phyloP scores from a whole-genome alignment of 441 rosid species.

The Syzygium malaccense region DNA sequence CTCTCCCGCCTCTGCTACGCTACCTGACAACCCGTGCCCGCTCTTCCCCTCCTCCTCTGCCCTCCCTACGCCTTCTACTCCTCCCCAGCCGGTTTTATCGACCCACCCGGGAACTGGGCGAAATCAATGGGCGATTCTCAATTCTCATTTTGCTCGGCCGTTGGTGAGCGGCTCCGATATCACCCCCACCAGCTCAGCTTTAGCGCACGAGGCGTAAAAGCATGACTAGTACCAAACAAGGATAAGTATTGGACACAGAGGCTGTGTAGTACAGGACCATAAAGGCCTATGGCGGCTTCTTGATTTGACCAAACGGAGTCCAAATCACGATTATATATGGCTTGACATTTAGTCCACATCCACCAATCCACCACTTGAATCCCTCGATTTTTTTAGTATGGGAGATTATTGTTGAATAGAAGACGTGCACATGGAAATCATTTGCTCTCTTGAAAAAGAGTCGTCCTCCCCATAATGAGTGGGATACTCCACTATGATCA shows the following conservation, averaged over 20 bases:
- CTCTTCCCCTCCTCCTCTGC: too few relatives aligned
- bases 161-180: too few relatives aligned
- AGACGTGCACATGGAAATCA: not conserved
- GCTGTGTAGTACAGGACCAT: not conserved
- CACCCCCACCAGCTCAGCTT: not conserved
- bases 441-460: not conserved
- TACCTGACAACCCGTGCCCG: too few relatives aligned
- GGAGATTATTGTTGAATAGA: not conserved
- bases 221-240: not conserved
- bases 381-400: not conserved
- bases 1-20: too few relatives aligned
- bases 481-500: not conserved
- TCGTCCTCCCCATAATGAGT: not conserved
- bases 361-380: not conserved
- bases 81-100: too few relatives aligned
- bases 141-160: too few relatives aligned
- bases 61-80: too few relatives aligned
- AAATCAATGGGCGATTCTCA: too few relatives aligned
- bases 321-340: not conserved
- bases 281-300: not conserved
- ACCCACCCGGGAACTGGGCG: too few relatives aligned
- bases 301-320: not conserved
- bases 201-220: not conserved
- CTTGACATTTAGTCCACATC: not conserved
- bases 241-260: not conserved